phyloP scores from a whole-genome alignment of 78 protist species.

The Dictyostelium intermedium region DNA sequence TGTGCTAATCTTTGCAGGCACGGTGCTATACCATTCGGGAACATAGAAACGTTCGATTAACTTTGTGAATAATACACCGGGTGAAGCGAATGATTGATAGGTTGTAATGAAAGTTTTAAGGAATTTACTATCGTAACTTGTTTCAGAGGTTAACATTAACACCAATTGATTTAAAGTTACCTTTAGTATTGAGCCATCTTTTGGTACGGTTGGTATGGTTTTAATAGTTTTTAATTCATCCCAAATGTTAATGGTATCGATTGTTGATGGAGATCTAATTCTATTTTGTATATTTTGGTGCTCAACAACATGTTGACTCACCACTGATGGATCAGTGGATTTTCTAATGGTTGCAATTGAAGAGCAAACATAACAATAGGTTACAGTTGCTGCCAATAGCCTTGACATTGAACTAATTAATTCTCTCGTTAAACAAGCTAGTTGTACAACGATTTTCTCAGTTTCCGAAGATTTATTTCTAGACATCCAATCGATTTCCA shows the following conservation, averaged over 20 bases:
- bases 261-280: slow-evolving; percentile 24
- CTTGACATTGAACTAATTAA: slow-evolving; percentile 21
- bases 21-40: slow-evolving; percentile 56
- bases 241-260: slow-evolving; percentile 60
- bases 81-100: slow-evolving; percentile 73
- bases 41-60: slow-evolving; percentile 55
- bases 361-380: slow-evolving; percentile 40
- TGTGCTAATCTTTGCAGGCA: background rate
- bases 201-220: slow-evolving; percentile 28
- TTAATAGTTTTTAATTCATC: slow-evolving; percentile 37
- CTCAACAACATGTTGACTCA: too few species aligned
- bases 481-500: slow-evolving; percentile 75
- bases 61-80: slow-evolving; percentile 39
- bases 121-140: slow-evolving; percentile 44
- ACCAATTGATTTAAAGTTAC: slow-evolving; percentile 61
- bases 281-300: background rate
- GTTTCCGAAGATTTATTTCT: slow-evolving; percentile 53
- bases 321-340: background rate
- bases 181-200: slow-evolving; percentile 19
- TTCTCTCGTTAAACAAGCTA: slow-evolving; percentile 9
- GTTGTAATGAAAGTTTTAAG: slow-evolving; percentile 70
- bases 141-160: slow-evolving; percentile 26
- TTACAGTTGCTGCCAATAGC: slow-evolving; percentile 32
- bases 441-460: slow-evolving; percentile 45
- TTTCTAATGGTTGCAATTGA: background rate